Evolutionary conservation across 768 basidiomycete genomes (phyloP), one percentile per base, ranked within the genome.

Genomic region (Tephrocybe sp.): DNA sequence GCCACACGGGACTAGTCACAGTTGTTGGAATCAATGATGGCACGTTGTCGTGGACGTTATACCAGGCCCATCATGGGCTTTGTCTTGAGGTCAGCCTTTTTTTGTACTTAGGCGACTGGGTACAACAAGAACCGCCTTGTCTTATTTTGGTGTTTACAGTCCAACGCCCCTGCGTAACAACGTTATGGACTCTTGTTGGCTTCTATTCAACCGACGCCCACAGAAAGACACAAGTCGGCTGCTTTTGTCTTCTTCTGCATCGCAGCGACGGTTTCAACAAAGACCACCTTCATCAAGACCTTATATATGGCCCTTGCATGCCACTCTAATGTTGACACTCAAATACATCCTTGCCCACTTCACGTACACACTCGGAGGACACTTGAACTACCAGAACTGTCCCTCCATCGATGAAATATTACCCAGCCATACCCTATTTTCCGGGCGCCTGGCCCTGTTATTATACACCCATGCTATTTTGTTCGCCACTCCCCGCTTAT

Each of bases 101-200:
- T 9, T 18, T 19, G 18, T 12, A 6, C 5, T 16, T 15, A 19
- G 10, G 37, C 16, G 5, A 16, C 33, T 7, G 5, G 70, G 66
- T 71, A 71, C 69, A 21, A n/a, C 2, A 16, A 24, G 33, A 15
- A 11, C 41, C 36, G 22, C 31, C 41, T 42, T 49, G 22, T n/a
- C 40, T 18, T 25, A 15, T 42, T 40, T 29, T 10, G 47, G 47
- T 36, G 24, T 18, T 36, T n/a, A 22, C 39, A 22, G 42, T 41
- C 29, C 41, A 33, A 5, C 5, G 46, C 18, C 21, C 41, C 29
- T n/a, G n/a, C 41, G 12, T 42, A 25, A 29, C 31, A 33, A 44
- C 43, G 22, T 12, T 33, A 30, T 33, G 31, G 29, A 21, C 29
- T 31, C 43, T 44, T 33, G 29, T 44, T 16, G 11, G 11, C 9